These are phyloP conservation scores for Claviceps fusiformis DNA, from an alignment of 2,329 filamentous ascomycete species.

Conservation along the genomic window DNA sequence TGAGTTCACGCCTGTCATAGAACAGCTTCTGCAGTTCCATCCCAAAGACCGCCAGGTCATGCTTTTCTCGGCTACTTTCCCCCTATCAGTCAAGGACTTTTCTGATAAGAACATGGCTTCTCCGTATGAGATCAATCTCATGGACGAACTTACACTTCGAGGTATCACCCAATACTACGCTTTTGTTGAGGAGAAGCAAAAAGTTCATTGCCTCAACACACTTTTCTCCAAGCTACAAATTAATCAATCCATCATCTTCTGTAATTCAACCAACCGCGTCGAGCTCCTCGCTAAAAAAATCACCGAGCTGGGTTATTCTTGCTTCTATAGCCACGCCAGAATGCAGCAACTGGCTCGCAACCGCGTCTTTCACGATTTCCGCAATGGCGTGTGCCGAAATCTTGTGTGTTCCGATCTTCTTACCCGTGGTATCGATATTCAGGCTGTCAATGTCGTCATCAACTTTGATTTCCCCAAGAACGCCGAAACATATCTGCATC, in stretches of 20 bases:
- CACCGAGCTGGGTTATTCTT: slow-evolving; percentile 96
- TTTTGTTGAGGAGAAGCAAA: slow-evolving; percentile 98
- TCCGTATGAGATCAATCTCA: slow-evolving; percentile 97
- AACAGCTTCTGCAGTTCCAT: slow-evolving; percentile 88
- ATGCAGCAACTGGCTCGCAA: slow-evolving; percentile 97
- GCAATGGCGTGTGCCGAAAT: slow-evolving; percentile 94
- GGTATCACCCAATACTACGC: slow-evolving; percentile 99
- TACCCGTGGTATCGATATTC: slow-evolving; percentile 97
- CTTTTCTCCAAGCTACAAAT: slow-evolving; percentile 98
- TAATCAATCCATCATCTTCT: slow-evolving; percentile 99
- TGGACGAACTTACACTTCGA: slow-evolving; percentile 95
- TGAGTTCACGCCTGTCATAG: slow-evolving; percentile 95
- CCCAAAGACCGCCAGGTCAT: slow-evolving; percentile 97
- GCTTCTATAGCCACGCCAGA: slow-evolving; percentile 97
- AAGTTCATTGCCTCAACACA: slow-evolving; percentile 97
- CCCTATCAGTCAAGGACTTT: slow-evolving; percentile 91
- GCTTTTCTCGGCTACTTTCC: slow-evolving; percentile 98
- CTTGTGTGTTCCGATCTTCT: slow-evolving; percentile 95
- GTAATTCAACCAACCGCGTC: slow-evolving; percentile 97
- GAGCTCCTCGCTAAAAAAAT: slow-evolving; percentile 98
- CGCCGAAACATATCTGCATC: slow-evolving; percentile 95
- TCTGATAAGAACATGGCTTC: slow-evolving; percentile 95
- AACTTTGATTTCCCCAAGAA: slow-evolving; percentile 99
- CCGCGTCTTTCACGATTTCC: slow-evolving; percentile 98
- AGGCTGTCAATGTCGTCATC: slow-evolving; percentile 98